Evolutionary conservation across 805 yeast genomes (phyloP), one percentile per base, ranked within the genome.

Genomic region (Spathaspora sp.): DNA sequence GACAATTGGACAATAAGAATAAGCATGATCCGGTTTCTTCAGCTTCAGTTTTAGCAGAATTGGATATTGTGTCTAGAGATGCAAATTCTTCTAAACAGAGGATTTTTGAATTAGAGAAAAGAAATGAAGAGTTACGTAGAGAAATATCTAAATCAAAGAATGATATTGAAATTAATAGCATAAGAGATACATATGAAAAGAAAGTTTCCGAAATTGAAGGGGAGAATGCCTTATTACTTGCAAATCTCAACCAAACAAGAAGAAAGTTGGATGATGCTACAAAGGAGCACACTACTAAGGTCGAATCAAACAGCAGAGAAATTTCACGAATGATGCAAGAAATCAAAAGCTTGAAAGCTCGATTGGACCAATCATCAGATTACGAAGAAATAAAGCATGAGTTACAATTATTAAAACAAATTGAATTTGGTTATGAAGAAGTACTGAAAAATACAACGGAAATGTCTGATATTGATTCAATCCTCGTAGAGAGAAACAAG

Each of bases 331-430:
- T 79, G 54, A 65, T 67, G n/a, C 65, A 67, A 14, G 93, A 87
- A 62, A 65, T 81, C 23, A 72, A 71, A 9, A 62, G 65, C 4
- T 69, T 87, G 56, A 80, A 79, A 59, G 68, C 70, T 23, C 78
- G 80, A 51, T 62, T 86, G 44, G 69, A 70, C 2, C 65, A 72
- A 31, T 80, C 83, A 48, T 69, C 77, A 2, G 97, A 91, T 63
- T 91, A 92, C 66, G 91, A 87, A 49, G 91, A 89, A 55, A 64
- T 91, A 46, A 90, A 89, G 64, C 79, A 81, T 47, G 97, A 92
- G 60, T 72, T 92, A 56, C 79, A 78, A 17, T 79, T 90, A 23
- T 65, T 91, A 54, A 83, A 86, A 62, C 84, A 85, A 55, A 85
- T 90, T 39, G 89, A 88, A 60, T 87, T 90, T 68, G 92, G 92